phyloP scores from a whole-genome alignment of 495 filamentous ascomycete species.

The Sporormia fimetaria region DNA sequence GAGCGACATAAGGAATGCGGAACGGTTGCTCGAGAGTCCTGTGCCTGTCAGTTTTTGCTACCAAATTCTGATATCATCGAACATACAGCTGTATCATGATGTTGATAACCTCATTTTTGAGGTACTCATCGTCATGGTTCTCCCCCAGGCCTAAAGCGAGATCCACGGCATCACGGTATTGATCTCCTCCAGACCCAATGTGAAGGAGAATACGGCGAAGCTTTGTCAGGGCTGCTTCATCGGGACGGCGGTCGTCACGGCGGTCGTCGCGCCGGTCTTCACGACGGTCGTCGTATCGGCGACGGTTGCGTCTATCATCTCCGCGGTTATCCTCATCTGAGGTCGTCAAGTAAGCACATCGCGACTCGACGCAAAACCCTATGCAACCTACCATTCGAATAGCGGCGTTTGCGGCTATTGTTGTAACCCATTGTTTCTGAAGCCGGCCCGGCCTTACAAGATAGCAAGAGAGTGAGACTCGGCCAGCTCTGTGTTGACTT shows the following conservation, averaged over 20 bases:
- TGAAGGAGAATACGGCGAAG: conserved; percentile 69
- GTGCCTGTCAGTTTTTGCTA: conserved; percentile 16
- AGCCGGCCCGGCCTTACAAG: no score
- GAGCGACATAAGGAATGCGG: conserved; percentile 87
- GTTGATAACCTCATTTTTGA: conserved; percentile 56
- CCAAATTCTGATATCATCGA: neutral
- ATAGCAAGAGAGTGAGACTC: no score
- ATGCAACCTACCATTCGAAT: no score
- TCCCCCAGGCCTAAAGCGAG: conserved; percentile 69
- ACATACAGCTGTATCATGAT: conserved; percentile 62
- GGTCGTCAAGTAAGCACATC: no score
- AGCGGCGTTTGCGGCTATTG: no score
- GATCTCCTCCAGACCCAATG: conserved; percentile 46
- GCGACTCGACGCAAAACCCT: no score
- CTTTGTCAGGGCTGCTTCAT: conserved; percentile 63
- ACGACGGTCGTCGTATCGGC: conserved; percentile 42
- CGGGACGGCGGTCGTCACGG: conserved; percentile 33
- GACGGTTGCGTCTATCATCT: conserved; percentile 33
- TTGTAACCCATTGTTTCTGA: no score
- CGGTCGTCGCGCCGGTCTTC: conserved; percentile 72
- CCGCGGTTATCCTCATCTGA: conserved; percentile 56
- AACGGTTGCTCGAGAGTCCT: conserved; percentile 75
- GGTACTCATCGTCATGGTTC: conserved; percentile 68
- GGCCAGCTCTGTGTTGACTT: no score
- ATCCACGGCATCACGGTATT: conserved; percentile 49